These are phyloP conservation scores for Poa pratensis DNA, from an alignment of 176 grass and related monocot species.

Conservation along the genomic window DNA sequence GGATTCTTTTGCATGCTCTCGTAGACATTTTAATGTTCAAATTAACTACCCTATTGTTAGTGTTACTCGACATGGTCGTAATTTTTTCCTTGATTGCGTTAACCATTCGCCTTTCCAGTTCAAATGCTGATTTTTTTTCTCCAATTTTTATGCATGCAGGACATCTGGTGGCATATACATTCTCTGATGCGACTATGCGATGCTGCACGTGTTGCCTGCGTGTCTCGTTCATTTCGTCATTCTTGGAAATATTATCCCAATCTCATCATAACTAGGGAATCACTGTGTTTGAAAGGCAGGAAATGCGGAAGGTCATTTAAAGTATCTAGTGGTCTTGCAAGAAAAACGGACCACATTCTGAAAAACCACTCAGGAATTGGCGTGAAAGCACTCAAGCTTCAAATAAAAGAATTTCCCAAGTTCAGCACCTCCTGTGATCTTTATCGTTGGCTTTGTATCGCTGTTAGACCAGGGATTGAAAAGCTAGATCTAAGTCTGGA, in stretches of 20 bases:
- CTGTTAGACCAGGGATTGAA: slow-evolving; percentile 20
- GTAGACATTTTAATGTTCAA: not conserved
- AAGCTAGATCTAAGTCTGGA: not conserved
- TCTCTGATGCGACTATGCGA: not conserved
- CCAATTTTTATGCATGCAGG: slow-evolving; percentile 10
- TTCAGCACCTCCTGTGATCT: slow-evolving; percentile 13
- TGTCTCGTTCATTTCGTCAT: slow-evolving; percentile 6
- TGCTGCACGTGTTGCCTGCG: slow-evolving; percentile 14
- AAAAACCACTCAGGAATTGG: not conserved
- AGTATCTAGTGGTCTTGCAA: not conserved
- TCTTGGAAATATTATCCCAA: slow-evolving; percentile 14
- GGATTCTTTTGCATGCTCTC: not conserved
- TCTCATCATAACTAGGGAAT: not conserved
- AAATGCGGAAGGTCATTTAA: not conserved
- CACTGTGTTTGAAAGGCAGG: not conserved
- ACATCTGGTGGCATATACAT: slow-evolving; percentile 14
- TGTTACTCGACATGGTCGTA: not conserved
- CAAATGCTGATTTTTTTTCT: not conserved
- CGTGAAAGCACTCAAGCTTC: not conserved
- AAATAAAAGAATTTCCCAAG: not conserved
- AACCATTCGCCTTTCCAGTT: not conserved
- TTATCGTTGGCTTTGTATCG: not conserved
- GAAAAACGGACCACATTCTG: not conserved
- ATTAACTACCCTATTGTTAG: not conserved
- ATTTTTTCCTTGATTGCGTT: not conserved